Evolutionary conservation across 352 stramenopile species (phyloP), one percentile per base, ranked within the genome.

Genomic region (Globisporangium cystogenes): DNA sequence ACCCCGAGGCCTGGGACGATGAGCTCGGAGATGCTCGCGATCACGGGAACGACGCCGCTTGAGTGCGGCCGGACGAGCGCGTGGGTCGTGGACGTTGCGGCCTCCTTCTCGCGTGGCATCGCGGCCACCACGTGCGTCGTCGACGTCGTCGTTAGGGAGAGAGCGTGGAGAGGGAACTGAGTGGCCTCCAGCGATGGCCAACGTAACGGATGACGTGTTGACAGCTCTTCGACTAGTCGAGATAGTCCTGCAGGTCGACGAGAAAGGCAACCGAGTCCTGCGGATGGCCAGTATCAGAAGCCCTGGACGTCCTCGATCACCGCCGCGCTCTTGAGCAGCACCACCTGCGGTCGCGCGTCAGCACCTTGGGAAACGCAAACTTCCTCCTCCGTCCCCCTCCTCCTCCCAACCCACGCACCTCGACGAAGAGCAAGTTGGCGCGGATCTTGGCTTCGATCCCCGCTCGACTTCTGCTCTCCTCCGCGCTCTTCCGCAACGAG

Each of bases 361-460:
- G 20, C 7, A 18, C 23, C 8, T n/a, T n/a, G n/a, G n/a, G n/a
- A n/a, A n/a, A n/a, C n/a, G n/a, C n/a, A n/a, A n/a, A n/a, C n/a
- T n/a, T n/a, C n/a, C n/a, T n/a, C n/a, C n/a, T n/a, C n/a, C n/a
- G n/a, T n/a, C n/a, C n/a, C n/a, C n/a, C n/a, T n/a, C n/a, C n/a
- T n/a, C n/a, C n/a, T n/a, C n/a, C n/a, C n/a, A n/a, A n/a, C n/a
- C n/a, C 4, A 53, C 62, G 35, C 56, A 76, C 68, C 62, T 70
- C 48, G 51, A 62, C 68, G 26, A 71, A 78, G 12, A 71, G 48
- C 60, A 78, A 59, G 45, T 78, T 78, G n/a, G 67, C 49, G 24
- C 24, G 16, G 29, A 78, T 62, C 48, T 75, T 78, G 20, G 46
- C 37, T 49, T 75, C 65, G 14, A 66, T 46, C 11, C 37, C 39